Base-by-base conservation (phyloP, 1,284 basidiomycete species). In the Cryptococcus floricola region DNA sequence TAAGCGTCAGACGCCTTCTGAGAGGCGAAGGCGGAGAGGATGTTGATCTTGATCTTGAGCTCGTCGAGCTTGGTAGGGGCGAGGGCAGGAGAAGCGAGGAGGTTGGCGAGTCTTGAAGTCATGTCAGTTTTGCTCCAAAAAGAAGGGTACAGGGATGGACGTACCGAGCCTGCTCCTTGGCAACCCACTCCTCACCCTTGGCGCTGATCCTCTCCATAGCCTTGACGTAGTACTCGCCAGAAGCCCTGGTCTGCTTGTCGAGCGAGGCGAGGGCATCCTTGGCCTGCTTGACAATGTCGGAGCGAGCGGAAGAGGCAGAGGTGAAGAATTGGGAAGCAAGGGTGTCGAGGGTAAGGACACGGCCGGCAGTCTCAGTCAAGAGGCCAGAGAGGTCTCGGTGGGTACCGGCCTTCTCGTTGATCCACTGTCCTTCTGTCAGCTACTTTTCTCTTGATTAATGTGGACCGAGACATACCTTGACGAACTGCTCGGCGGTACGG, bases 11-110 rank as follows among this genome's bases (percentile, higher is more conserved):
- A 71, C 23, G 72, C 76, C 71, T 83, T 83, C 63, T 83, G 77
- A 51, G 78, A 78, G 23, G 80, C 78, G 70, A 96, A 95, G 0
- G 89, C 84, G 9, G 80, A 76, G 53, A 96, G 84, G 64, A 96
- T 84, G 79, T 98, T 98, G 51, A 83, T 82, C 81, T 94, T 95
- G 75, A 89, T 84, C 78, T 91, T 89, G 68, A 98, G 85, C 80
- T 98, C 92, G 75, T 98, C 95, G 45, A 94, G 79, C 79, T 98
- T 97, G 52, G 81, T 77, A 0, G 83, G 81, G 5, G 87, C 81
- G 42, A 97, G 79, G 39, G 81, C 68, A 7, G 74, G 68, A 7
- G 71, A 73, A 3, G 63, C 59, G 54, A 75, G 66, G 12, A 78
- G 68, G 48, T 71, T 72, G 50, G 72, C 63, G 46, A 78, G 70